Conservation (phyloP, 2,329 filamentous ascomycete species). For the Trichoderma citrinoviride region DNA sequence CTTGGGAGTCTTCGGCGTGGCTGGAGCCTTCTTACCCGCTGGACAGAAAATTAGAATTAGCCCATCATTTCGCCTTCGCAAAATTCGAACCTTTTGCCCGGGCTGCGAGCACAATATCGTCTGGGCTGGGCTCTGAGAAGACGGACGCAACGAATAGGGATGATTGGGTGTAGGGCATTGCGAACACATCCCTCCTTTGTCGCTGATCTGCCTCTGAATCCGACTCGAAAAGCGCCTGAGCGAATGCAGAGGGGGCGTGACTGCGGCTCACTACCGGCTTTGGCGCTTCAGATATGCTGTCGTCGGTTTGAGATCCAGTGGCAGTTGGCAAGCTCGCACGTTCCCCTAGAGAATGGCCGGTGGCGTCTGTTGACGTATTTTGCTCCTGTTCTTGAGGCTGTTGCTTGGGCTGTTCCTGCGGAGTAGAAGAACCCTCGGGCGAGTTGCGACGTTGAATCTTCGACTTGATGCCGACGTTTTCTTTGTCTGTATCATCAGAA, state of each 20-base stretch:
- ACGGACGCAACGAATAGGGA: slow-evolving; percentile 54
- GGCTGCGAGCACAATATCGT: slow-evolving; percentile 82
- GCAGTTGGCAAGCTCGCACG: background rate
- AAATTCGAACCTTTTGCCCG: slow-evolving; percentile 82
- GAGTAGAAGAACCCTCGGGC: background rate
- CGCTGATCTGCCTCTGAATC: slow-evolving; percentile 32
- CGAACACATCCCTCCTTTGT: slow-evolving; percentile 36
- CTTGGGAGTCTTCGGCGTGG: slow-evolving; percentile 29
- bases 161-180: slow-evolving; percentile 51
- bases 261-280: slow-evolving; percentile 25
- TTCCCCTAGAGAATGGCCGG: background rate
- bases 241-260: slow-evolving; percentile 54
- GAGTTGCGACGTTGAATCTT: background rate
- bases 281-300: slow-evolving; percentile 15
- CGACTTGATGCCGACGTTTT: slow-evolving; percentile 27
- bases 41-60: slow-evolving; percentile 51
- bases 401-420: background rate
- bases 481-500: slow-evolving; percentile 29
- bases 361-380: background rate
- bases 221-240: slow-evolving; percentile 51
- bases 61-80: slow-evolving; percentile 48
- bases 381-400: background rate
- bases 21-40: slow-evolving; percentile 54
- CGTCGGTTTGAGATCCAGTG: background rate
- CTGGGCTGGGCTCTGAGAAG: slow-evolving; percentile 85